These are phyloP conservation scores for Allium sativum DNA, from an alignment of 106 monocot genomes.

Conservation along the genomic window DNA sequence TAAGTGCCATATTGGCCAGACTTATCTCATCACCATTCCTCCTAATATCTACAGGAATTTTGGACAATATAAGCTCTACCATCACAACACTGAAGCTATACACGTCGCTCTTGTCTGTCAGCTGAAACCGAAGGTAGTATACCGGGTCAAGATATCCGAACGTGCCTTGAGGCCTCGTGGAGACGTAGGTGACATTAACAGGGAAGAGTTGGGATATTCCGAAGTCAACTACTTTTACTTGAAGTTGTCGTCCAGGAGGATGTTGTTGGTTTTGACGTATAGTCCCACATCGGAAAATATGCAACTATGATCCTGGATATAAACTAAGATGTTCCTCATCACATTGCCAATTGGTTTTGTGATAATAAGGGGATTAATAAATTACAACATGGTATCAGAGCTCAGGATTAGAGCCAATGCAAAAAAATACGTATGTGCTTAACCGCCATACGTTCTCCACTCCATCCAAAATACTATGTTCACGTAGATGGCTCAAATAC, in stretches of 20 bases:
- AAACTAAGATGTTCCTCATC: too few species aligned
- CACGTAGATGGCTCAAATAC: too few species aligned
- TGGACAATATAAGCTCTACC: too few species aligned
- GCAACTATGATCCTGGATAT: too few species aligned
- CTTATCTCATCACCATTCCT: slow-evolving; percentile 10
- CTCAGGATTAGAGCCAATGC: too few species aligned
- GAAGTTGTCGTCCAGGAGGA: slow-evolving; percentile 22
- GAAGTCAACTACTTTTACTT: slow-evolving; percentile 25
- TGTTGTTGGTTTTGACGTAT: slow-evolving; percentile 26
- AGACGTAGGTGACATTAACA: slow-evolving; percentile 13
- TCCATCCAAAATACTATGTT: too few species aligned
- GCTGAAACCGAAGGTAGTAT: slow-evolving; percentile 19
- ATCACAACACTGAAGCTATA: slow-evolving; percentile 27
- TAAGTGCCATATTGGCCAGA: slow-evolving; percentile 18
- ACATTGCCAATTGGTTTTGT: too few species aligned
- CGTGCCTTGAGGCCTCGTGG: slow-evolving; percentile 22
- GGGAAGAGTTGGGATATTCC: slow-evolving; percentile 25
- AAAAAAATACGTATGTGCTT: too few species aligned
- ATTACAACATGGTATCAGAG: too few species aligned
- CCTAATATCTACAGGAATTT: slow-evolving; percentile 13
- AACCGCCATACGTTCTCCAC: too few species aligned
- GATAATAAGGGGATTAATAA: too few species aligned
- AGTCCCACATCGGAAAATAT: too few species aligned
- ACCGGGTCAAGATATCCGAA: slow-evolving; percentile 19
- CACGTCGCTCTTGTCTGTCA: slow-evolving; percentile 25